A percentile compares a stretch with the other conserved stretches of the same genome.
Conservation (phyloP, 495 filamentous ascomycete species). For the Talaromyces proteolyticus region DNA sequence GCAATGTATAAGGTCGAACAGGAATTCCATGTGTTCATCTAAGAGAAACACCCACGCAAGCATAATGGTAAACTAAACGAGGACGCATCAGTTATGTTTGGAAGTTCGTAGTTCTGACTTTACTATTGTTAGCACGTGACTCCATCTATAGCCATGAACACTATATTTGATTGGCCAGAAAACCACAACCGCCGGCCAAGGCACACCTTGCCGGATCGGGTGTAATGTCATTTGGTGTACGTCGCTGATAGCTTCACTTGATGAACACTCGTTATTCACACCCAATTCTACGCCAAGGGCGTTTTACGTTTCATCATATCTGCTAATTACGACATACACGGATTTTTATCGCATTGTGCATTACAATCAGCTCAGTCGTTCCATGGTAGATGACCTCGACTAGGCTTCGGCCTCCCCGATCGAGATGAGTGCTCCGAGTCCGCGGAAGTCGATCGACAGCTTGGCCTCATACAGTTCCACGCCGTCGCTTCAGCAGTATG, state of each 20-base stretch:
- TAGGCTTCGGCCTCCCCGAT: conserved; percentile 16
- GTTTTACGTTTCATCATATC: not conserved
- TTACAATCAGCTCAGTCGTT: not conserved
- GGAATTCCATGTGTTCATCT: too few species aligned
- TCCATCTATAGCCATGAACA: too few species aligned
- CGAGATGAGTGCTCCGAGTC: conserved; percentile 61
- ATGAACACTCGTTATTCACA: not conserved
- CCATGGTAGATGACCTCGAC: conserved; percentile 2
- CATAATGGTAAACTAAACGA: too few species aligned
- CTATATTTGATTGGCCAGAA: not conserved
- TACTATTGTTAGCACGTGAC: too few species aligned
- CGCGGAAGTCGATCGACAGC: conserved; percentile 67
- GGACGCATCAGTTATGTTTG: too few species aligned
- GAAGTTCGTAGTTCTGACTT: too few species aligned
- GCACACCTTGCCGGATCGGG: conserved; percentile 3
- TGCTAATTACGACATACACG: not conserved
- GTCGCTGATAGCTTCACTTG: conserved; percentile 4
- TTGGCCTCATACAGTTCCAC: conserved; percentile 45
- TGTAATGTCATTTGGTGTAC: conserved; percentile 2
- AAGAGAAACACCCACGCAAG: too few species aligned
- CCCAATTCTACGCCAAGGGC: not conserved
- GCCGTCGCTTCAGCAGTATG: conserved; percentile 52
- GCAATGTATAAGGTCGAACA: too few species aligned
- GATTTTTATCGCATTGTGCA: too few species aligned
- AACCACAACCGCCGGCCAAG: not conserved